Evolutionary conservation across 2,329 filamentous ascomycete genomes (phyloP).

Genomic region (Pseudogymnoascus sp.): DNA sequence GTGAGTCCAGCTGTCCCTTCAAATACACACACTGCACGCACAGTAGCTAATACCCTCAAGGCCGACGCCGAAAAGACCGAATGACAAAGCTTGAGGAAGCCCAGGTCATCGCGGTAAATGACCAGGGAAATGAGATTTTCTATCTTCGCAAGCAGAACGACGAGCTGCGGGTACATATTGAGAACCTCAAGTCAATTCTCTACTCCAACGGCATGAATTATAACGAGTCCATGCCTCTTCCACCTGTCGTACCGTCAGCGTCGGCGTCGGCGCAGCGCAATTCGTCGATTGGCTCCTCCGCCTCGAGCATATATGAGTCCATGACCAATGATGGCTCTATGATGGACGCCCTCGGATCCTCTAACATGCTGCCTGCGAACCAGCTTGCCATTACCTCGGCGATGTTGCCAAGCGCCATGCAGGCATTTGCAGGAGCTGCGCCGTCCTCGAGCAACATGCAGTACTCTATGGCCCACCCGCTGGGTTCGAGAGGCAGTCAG

Average conservation of each 20-base stretch:
- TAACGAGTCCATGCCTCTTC: constrained; percentile 12
- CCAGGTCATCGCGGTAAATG: constrained; percentile 32
- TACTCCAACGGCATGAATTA: constrained; percentile 23
- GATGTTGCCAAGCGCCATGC: constrained; percentile 24
- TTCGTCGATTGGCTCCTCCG: constrained; percentile 16
- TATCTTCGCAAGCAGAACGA: constrained; percentile 33
- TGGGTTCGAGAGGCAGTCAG: constrained; percentile 16
- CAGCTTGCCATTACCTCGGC: constrained; percentile 27
- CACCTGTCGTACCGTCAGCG: constrained; percentile 23
- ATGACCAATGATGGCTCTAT: not conserved
- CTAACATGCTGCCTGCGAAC: constrained; percentile 27
- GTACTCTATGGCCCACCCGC: constrained; percentile 29
- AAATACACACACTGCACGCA: constrained; percentile 13
- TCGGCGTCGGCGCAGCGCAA: constrained; percentile 18
- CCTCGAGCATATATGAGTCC: not conserved
- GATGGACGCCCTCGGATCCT: not conserved
- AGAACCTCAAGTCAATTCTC: constrained; percentile 30
- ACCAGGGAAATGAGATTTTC: constrained; percentile 35
- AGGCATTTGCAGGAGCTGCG: constrained; percentile 26
- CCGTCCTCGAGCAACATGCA: constrained; percentile 17
- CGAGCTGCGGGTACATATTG: constrained; percentile 34
- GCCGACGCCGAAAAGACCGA: constrained; percentile 36
- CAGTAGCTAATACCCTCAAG: constrained; percentile 19
- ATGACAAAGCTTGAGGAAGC: constrained; percentile 36
- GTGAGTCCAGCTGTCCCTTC: constrained; percentile 25